These are phyloP conservation scores for Tremellales sp. DNA, from an alignment of 1,284 basidiomycete species.

Conservation along the genomic window DNA sequence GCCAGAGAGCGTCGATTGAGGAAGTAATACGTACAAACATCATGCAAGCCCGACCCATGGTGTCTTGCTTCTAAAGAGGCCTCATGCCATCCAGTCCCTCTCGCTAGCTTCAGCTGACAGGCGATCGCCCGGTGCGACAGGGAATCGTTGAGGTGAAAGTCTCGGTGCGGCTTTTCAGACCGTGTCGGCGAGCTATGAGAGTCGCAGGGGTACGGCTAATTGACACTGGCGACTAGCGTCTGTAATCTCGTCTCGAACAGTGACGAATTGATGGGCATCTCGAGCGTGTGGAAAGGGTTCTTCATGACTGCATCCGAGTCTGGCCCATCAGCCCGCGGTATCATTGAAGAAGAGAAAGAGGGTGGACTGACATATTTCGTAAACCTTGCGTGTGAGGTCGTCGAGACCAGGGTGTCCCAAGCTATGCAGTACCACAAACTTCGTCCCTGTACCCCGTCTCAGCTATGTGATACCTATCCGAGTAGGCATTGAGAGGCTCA, in stretches of 20 bases:
- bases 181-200: too few species aligned
- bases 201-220: too few species aligned
- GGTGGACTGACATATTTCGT: constrained; percentile 66
- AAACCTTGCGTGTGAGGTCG: constrained; percentile 69
- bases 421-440: constrained; percentile 85
- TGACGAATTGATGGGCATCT: constrained; percentile 95
- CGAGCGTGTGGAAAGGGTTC: constrained; percentile 97
- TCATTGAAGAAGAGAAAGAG: not conserved
- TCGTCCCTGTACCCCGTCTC: constrained; percentile 58
- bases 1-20: too few species aligned
- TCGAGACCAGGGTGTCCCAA: constrained; percentile 60
- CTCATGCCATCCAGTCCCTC: too few species aligned
- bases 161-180: too few species aligned
- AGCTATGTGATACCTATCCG: not conserved
- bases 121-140: too few species aligned
- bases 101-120: too few species aligned
- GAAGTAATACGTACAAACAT: too few species aligned
- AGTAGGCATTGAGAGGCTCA: constrained; percentile 46
- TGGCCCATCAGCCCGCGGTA: constrained; percentile 10
- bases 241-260: constrained; percentile 70
- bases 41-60: too few species aligned
- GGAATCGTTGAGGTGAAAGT: too few species aligned
- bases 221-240: constrained; percentile 37
- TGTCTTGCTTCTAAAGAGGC: too few species aligned
- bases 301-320: constrained; percentile 90